Evolutionary conservation across 768 basidiomycete species (phyloP).

Genomic region (Gyrodon lividus): DNA sequence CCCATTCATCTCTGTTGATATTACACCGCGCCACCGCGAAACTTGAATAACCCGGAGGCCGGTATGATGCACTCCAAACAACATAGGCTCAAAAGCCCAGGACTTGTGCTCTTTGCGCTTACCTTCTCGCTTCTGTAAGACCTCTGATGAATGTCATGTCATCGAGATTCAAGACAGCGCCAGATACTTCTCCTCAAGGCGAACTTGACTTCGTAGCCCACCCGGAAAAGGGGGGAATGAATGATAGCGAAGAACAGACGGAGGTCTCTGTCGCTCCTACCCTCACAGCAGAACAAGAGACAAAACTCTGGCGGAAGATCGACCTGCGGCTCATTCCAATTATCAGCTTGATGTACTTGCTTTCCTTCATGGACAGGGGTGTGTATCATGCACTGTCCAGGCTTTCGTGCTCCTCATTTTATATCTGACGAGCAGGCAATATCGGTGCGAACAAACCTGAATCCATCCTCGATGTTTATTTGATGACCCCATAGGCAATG

Average conservation of each 20-base stretch:
- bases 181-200: slow-evolving; percentile 19
- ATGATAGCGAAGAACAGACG: neutral
- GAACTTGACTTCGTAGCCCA: slow-evolving; percentile 14
- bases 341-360: slow-evolving; percentile 54
- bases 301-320: slow-evolving; percentile 52
- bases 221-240: too few relatives aligned
- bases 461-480: neutral
- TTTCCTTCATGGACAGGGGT: slow-evolving; percentile 65
- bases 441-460: slow-evolving; percentile 36
- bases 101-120: too few relatives aligned
- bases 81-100: too few relatives aligned
- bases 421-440: slow-evolving; percentile 50
- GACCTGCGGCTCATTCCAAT: slow-evolving; percentile 31
- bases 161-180: slow-evolving; percentile 23
- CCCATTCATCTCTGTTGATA: too few relatives aligned
- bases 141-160: too few relatives aligned
- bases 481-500: slow-evolving; percentile 45
- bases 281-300: slow-evolving; percentile 46
- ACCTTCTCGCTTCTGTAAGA: neutral
- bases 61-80: too few relatives aligned
- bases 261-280: neutral
- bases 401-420: neutral
- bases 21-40: too few relatives aligned
- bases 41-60: too few relatives aligned
- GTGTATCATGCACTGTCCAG: slow-evolving; percentile 1